These are phyloP conservation scores for Cicer arietinum DNA, from an alignment of 306 rosid genomes.

Conservation along the genomic window DNA sequence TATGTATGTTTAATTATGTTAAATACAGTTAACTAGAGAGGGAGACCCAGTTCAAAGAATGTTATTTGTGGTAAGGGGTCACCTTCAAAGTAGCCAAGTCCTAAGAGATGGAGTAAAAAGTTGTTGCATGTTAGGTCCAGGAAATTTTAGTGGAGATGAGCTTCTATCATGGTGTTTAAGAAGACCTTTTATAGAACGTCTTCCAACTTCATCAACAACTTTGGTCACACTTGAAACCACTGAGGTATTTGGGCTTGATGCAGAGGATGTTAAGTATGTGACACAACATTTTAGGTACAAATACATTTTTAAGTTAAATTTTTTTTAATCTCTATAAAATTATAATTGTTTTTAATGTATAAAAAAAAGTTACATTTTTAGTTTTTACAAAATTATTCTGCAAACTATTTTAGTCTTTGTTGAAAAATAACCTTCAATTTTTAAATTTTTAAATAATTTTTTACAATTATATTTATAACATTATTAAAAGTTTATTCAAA, in stretches of 20 bases:
- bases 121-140: slow-evolving; percentile 93
- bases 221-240: slow-evolving; percentile 79
- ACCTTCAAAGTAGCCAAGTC: slow-evolving; percentile 87
- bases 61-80: slow-evolving; percentile 93
- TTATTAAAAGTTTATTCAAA: too few species aligned
- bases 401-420: too few species aligned
- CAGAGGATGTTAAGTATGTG: slow-evolving; percentile 83
- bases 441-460: too few species aligned
- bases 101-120: slow-evolving; percentile 89
- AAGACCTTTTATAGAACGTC: slow-evolving; percentile 75
- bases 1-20: neutral
- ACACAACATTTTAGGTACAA: slow-evolving; percentile 94
- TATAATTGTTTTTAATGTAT: too few species aligned
- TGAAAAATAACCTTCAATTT: too few species aligned
- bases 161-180: slow-evolving; percentile 92
- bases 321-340: too few species aligned
- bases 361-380: too few species aligned
- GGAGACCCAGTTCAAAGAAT: slow-evolving; percentile 96
- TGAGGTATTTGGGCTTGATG: slow-evolving; percentile 87
- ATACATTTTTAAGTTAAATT: neutral
- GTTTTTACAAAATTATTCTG: too few species aligned
- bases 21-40: slow-evolving; percentile 72
- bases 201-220: slow-evolving; percentile 81
- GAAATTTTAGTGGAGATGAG: slow-evolving; percentile 93
- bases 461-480: too few species aligned